Percentiles rank a stretch among this genome's conserved stretches.
Evolutionary conservation across 495 filamentous ascomycete genomes (phyloP).

Genomic region (Hypoxylon crocopeplum): DNA sequence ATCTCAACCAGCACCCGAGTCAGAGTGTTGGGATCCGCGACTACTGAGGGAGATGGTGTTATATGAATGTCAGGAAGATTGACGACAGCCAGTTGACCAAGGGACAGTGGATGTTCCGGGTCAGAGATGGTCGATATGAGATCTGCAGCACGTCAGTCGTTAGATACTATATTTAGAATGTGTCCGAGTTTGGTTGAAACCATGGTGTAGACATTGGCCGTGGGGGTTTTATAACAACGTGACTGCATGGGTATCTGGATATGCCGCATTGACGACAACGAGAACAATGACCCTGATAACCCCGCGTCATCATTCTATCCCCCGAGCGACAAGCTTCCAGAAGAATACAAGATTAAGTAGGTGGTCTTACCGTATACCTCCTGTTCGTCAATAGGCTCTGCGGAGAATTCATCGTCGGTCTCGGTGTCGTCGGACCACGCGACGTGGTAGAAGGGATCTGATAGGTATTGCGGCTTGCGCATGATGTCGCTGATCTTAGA

Average conservation of each 20-base stretch:
- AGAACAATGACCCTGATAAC: conserved; percentile 5
- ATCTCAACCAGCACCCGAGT: conserved; percentile 70
- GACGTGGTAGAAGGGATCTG: conserved; percentile 35
- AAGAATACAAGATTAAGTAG: neutral
- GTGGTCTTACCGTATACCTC: conserved; percentile 83
- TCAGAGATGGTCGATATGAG: conserved; percentile 93
- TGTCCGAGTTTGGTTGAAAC: neutral
- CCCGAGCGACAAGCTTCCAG: neutral
- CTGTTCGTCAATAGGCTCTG: conserved; percentile 92
- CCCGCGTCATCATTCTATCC: conserved; percentile 3
- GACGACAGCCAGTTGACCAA: conserved; percentile 91
- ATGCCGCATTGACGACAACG: conserved; percentile 8
- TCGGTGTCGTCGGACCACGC: conserved; percentile 36
- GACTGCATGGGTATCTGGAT: conserved; percentile 13
- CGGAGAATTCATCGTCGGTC: conserved; percentile 64
- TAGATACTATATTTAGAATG: conserved; percentile 16
- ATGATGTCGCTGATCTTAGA: conserved; percentile 47
- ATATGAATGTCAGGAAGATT: conserved; percentile 91
- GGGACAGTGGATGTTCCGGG: conserved; percentile 92
- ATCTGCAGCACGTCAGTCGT: conserved; percentile 65
- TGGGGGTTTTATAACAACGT: conserved; percentile 16
- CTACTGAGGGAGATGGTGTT: conserved; percentile 63
- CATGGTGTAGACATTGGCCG: neutral
- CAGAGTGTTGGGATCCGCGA: conserved; percentile 55
- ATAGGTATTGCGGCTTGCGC: conserved; percentile 37